Percentiles rank a stretch among this genome's conserved stretches.
These are phyloP conservation scores for Trematosphaeria pertusa DNA, from an alignment of 2,329 filamentous ascomycete genomes.

Conservation along the genomic window DNA sequence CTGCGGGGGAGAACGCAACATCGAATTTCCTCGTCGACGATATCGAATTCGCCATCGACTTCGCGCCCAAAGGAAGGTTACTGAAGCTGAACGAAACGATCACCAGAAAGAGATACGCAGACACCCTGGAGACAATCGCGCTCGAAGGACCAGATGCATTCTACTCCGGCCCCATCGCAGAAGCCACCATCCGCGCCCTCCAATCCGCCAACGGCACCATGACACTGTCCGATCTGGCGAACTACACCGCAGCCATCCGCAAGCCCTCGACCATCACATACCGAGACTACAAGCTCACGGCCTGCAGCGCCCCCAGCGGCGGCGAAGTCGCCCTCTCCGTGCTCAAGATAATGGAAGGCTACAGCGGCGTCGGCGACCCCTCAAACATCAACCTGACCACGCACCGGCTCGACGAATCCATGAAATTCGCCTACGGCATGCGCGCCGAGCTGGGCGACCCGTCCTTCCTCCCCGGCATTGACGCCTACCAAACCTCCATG, in stretches of 20 bases:
- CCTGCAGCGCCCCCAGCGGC: conserved; percentile 76
- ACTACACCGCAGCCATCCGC: conserved; percentile 73
- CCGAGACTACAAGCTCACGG: conserved; percentile 73
- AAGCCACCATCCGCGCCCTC: conserved; percentile 74
- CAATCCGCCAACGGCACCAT: conserved; percentile 79
- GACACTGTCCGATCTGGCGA: conserved; percentile 77
- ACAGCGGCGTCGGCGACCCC: conserved; percentile 66
- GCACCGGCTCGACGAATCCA: conserved; percentile 85
- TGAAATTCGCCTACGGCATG: conserved; percentile 84
- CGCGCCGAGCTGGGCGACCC: conserved; percentile 86
- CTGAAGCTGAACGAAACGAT: conserved; percentile 78
- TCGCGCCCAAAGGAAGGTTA: conserved; percentile 81
- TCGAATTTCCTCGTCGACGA: conserved; percentile 76
- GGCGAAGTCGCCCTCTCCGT: conserved; percentile 77
- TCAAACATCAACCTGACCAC: conserved; percentile 70
- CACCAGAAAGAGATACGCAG: conserved; percentile 79
- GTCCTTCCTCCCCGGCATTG: conserved; percentile 69
- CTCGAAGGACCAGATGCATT: conserved; percentile 74
- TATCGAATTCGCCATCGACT: conserved; percentile 83
- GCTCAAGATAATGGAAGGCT: conserved; percentile 84
- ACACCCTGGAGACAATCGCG: conserved; percentile 80
- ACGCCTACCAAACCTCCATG: conserved; percentile 70
- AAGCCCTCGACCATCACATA: conserved; percentile 62
- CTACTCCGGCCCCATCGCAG: conserved; percentile 74
- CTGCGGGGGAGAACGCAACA: conserved; percentile 31